Base-by-base conservation (phyloP, 2,329 filamentous ascomycete species). In the Aspergillus sp. region DNA sequence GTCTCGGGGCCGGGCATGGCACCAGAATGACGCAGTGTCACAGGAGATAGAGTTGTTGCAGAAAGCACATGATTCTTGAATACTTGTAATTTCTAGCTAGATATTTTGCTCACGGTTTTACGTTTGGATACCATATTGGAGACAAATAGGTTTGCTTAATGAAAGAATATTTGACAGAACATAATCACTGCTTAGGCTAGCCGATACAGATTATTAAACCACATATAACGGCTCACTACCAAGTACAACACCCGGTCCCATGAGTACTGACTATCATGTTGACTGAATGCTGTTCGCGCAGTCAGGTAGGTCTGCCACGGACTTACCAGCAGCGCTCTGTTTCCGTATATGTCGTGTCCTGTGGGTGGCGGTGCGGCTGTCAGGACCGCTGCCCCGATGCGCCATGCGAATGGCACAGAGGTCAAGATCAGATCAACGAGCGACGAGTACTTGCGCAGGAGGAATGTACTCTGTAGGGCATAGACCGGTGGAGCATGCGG, bases 241-340 rank as follows among this genome's bases (percentile, higher is more conserved):
- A 79, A 69, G 64, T 79, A 79, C 59, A 79, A 41, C 41, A 75
- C 68, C 15, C 77, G 69, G 58, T 79, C 77, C 75, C 76, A 79
- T 1, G 76, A 75, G 57, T 79, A 79, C 65, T 79, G 77, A 57
- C 73, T 77, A 36, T 62, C 62, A 59, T 79, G 76, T 49, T 73
- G 72, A 19, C 71, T 67, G 61, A 79, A 78, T 0, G 77, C 76
- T 9, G 65, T 48, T n/a, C 77, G 67, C 5, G 76, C 76, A 57
- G 70, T 63, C 32, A 69, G 62, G 62, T 79, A 79, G 13, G 69
- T 70, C 8, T 64, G 59, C 75, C 74, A 78, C 0, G 74, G 70
- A 52, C 73, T 79, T 32, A 75, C 74, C 2, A 78, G 43, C 13
- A 79, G 66, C 1, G 74, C 76, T 32, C 69, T 70, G 21, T 71